A percentile compares a stretch with the other conserved stretches of the same genome.
These are phyloP conservation scores for Hyphopichia khmerensis DNA, from an alignment of 1,139 yeast species.

Conservation along the genomic window DNA sequence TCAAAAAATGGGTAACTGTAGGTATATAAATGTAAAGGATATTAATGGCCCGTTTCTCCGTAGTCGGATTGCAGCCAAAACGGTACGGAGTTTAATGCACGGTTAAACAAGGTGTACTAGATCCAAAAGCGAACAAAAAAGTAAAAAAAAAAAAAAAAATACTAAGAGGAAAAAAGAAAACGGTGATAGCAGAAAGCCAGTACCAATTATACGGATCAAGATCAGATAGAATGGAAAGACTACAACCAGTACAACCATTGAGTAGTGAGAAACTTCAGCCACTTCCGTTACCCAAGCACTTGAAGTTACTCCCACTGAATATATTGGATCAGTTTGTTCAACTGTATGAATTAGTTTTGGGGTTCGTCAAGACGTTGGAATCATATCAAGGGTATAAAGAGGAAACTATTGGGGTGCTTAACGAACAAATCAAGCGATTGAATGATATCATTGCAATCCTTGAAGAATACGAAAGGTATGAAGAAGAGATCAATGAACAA, in stretches of 20 bases:
- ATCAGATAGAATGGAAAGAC: too few relatives aligned
- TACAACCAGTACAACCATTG: constrained; percentile 5
- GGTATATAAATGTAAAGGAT: neutral
- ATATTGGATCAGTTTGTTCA: constrained; percentile 25
- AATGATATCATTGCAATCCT: constrained; percentile 24
- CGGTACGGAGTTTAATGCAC: neutral
- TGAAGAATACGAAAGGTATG: constrained; percentile 24
- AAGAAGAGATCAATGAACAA: constrained; percentile 25
- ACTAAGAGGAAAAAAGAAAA: too few relatives aligned
- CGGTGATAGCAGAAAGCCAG: too few relatives aligned
- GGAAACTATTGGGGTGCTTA: constrained; percentile 16
- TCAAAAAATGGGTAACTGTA: too few relatives aligned
- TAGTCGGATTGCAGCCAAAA: neutral
- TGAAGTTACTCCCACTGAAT: constrained; percentile 29
- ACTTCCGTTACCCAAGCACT: constrained; percentile 27
- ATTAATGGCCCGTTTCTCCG: neutral
- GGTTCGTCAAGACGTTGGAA: constrained; percentile 28
- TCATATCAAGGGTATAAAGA: constrained; percentile 20
- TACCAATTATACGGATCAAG: neutral
- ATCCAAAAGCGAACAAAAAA: neutral
- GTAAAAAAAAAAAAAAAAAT: neutral
- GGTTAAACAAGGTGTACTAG: neutral
- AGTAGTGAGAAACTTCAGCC: constrained; percentile 17
- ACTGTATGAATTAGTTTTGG: constrained; percentile 29
- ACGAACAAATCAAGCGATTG: constrained; percentile 20